phyloP scores from a whole-genome alignment of 164 flowering plant species.

The Aristolochia fimbriata region DNA sequence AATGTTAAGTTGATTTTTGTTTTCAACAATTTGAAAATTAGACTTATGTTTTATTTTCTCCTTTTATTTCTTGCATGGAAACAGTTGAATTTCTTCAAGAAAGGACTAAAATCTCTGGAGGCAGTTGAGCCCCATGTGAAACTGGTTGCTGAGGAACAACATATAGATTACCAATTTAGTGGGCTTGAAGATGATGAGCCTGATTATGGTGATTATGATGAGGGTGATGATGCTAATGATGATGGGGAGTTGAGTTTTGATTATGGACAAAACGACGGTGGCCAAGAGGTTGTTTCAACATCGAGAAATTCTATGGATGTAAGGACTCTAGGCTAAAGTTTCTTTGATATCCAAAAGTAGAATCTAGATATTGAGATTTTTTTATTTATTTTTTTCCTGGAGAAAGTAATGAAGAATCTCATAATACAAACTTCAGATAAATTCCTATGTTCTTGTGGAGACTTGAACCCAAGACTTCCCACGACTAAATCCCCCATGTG shows the following conservation, averaged over 20 bases:
- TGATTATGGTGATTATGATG: slow-evolving; percentile 34
- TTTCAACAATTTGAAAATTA: not conserved
- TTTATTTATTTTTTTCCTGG: too few relatives aligned
- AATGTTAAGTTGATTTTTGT: slow-evolving; percentile 1
- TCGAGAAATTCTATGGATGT: slow-evolving; percentile 67
- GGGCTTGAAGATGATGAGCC: slow-evolving; percentile 68
- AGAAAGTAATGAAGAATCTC: too few relatives aligned
- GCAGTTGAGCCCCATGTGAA: slow-evolving; percentile 70
- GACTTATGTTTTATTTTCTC: not conserved
- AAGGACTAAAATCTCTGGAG: slow-evolving; percentile 61
- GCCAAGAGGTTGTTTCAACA: slow-evolving; percentile 29
- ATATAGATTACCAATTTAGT: slow-evolving; percentile 78
- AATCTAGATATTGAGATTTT: not conserved
- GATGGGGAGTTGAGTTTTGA: slow-evolving; percentile 82
- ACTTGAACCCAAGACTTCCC: too few relatives aligned
- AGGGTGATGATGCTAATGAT: slow-evolving; percentile 31
- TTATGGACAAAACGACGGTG: slow-evolving; percentile 45
- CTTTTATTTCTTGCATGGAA: slow-evolving; percentile 12
- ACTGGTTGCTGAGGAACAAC: slow-evolving; percentile 52
- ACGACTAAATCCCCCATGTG: too few relatives aligned
- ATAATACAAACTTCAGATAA: too few relatives aligned
- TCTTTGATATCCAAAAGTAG: not conserved
- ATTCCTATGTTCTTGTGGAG: too few relatives aligned
- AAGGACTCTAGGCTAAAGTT: slow-evolving; percentile 1
- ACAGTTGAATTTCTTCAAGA: slow-evolving; percentile 76